Evolutionary conservation across 805 yeast species (phyloP), one percentile per base, ranked within the genome.

Genomic region (Yarrowia osloensis): DNA sequence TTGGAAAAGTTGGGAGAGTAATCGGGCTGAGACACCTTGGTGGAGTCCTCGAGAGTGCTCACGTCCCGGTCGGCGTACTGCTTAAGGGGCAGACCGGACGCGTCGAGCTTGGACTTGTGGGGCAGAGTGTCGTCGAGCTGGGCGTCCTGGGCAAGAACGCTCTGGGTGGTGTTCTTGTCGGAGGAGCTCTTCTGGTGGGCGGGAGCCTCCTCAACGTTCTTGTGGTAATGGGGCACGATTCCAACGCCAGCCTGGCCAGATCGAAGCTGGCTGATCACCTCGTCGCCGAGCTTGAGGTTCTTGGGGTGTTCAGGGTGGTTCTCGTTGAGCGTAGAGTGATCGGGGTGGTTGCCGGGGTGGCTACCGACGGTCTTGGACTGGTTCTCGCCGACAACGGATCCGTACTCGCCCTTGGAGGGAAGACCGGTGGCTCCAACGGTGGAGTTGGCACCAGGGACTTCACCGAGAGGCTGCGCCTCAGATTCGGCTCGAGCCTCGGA

Each of bases 221-320:
- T 15, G 11, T 35, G 24, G 47, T 55, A 55, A 3, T 37, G 15
- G 12, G 62, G 62, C 1, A 55, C 62, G 11, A 55, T 39, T 7
- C 62, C 62, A 4, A 40, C 63, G 1, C 63, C 49, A 7, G 49
- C 49, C 49, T 57, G 63, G 21, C 63, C 63, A 3, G 63, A 40
- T 29, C 63, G 47, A 13, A 57, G 49, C 22, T 28, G 19, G 31
- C 24, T 17, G 6, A 24, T 11, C 12, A 54, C 44, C 42, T 54
- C 44, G n/a, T 35, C 33, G 6, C 44, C 42, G 3, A 54, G 61
- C 19, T 54, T 54, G 22, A 4, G 2, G 33, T 54, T 13, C 55
- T 17, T 26, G 33, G 52, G 33, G 19, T 15, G 31, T 0, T 49
- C 19, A 2, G 33, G 42, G 21, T n/a, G 21, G 7, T 19, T 28